Percentiles rank a stretch among this genome's conserved stretches.
These are phyloP conservation scores for Hyphodiscus hymeniophilus DNA, from an alignment of 495 filamentous ascomycete species.

Conservation along the genomic window DNA sequence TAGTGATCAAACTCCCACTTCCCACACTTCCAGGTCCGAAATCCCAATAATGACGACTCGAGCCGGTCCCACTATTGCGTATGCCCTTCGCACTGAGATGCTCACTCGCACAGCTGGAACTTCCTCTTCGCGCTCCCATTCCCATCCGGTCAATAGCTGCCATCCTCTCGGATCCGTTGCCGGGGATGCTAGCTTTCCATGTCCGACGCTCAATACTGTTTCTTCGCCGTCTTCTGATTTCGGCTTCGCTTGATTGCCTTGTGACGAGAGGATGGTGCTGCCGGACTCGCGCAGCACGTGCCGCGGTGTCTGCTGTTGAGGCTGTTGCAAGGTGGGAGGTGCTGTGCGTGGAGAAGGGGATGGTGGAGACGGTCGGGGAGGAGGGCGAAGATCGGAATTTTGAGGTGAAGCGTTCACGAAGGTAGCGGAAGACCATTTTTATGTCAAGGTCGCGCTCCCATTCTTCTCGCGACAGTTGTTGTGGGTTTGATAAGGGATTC, in stretches of 20 bases:
- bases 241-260: slow-evolving; percentile 25
- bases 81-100: slow-evolving; percentile 68
- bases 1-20: slow-evolving; percentile 58
- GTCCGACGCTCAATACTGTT: slow-evolving; percentile 38
- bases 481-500: slow-evolving; percentile 23
- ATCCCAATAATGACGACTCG: slow-evolving; percentile 80
- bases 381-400: slow-evolving; percentile 18
- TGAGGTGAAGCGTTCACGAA: slow-evolving; percentile 63
- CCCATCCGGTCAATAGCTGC: slow-evolving; percentile 23
- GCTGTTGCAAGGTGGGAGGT: slow-evolving; percentile 34
- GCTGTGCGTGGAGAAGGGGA: slow-evolving; percentile 28
- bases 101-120: slow-evolving; percentile 55
- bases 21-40: slow-evolving; percentile 65
- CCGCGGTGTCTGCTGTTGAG: slow-evolving; percentile 55
- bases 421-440: slow-evolving; percentile 79
- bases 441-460: slow-evolving; percentile 86
- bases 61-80: slow-evolving; percentile 48
- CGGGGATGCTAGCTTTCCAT: slow-evolving; percentile 41
- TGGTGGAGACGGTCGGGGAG: slow-evolving; percentile 27
- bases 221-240: slow-evolving; percentile 12
- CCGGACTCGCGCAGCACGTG: slow-evolving; percentile 72
- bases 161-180: slow-evolving; percentile 24
- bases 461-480: slow-evolving; percentile 47
- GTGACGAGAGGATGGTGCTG: slow-evolving; percentile 80
- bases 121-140: slow-evolving; percentile 37